Base-by-base conservation (phyloP, 768 basidiomycete genomes). In the Agrocybe chaxingu region DNA sequence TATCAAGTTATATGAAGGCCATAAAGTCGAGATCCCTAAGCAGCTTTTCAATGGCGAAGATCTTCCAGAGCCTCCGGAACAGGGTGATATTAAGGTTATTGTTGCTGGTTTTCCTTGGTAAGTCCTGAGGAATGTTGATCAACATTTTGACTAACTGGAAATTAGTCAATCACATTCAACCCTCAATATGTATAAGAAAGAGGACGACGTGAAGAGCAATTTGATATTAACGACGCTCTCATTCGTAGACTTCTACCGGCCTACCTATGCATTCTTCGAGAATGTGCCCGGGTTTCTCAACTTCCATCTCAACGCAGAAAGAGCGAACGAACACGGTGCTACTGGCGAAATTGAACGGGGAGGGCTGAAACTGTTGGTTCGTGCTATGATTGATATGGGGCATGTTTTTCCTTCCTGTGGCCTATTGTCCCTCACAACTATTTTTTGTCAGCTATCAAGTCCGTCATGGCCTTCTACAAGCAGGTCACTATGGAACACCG, bases 31-130 rank as follows among this genome's bases (percentile, higher is more conserved):
- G 5, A 59, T 63, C 0, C 77, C 80, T 0, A 60, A 60, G 18
- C 75, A 76, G 45, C 63, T 75, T 5, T 70, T 57, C 19, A 70
- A 78, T 38, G 65, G 67, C 7, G 66, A 66, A 7, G 59, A 49
- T 1, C 54, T 84, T 9, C 79, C 80, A 2, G 58, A 60, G 3
- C 78, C 76, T 8, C 80, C 81, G 3, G 66, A 66, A 37, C 76
- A 75, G 6, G 78, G 72, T 4, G 74, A 81, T 3, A 77, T 87
- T 47, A 78, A 89, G 45, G 74, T 82, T 29, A 71, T 92, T 10
- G 66, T 79, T 9, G 77, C 82, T 12, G 90, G 91, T 0, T 87
- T 92, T 55, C 90, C 90, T 33, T 92, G 90, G 89, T 85, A 56
- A 35, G 57, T 51, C 37, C n/a, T 34, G 11, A 55, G 13, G 29